Evolutionary conservation across 1,284 basidiomycete genomes (phyloP).

Genomic region (Ganoderma resinaceum): DNA sequence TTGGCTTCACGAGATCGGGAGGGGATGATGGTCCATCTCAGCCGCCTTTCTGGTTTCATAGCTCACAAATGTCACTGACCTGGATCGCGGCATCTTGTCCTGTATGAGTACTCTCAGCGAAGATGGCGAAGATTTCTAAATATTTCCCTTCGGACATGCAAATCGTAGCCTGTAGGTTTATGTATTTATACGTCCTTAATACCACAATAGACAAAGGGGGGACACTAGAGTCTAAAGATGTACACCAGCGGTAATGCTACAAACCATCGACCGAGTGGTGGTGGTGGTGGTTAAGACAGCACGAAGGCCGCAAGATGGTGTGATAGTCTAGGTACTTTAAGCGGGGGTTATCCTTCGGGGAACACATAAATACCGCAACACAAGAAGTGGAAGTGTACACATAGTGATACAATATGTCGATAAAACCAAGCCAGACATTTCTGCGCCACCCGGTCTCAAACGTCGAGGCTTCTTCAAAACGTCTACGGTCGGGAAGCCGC

Average conservation of each 20-base stretch:
- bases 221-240: background rate
- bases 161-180: too few relatives aligned
- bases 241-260: background rate
- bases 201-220: background rate
- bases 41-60: background rate
- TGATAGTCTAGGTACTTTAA: background rate
- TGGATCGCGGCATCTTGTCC: too few relatives aligned
- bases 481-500: background rate
- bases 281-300: background rate
- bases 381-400: background rate
- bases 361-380: background rate
- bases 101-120: too few relatives aligned
- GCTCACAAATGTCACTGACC: background rate
- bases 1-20: background rate
- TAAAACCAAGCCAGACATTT: background rate
- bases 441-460: background rate
- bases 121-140: too few relatives aligned
- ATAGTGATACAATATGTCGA: background rate
- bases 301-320: background rate
- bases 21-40: background rate
- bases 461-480: background rate
- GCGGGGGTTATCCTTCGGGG: background rate
- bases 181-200: background rate
- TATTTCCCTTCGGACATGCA: too few relatives aligned
- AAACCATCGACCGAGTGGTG: background rate